Base-by-base conservation (phyloP, 1,284 basidiomycete genomes). In the Naganishia liquefaciens region DNA sequence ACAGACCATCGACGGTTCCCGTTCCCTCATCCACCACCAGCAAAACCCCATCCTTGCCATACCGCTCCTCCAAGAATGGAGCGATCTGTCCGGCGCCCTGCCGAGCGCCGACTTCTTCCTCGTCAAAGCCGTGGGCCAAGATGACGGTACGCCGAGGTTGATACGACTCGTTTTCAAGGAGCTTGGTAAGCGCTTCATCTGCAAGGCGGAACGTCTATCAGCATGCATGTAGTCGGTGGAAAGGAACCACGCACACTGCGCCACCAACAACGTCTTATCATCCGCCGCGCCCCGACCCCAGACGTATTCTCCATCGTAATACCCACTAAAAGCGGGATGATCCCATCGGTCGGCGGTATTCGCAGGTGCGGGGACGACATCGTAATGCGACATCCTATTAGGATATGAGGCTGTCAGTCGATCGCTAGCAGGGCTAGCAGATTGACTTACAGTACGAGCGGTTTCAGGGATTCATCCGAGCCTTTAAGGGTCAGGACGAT, bases 1-100 rank as follows among this genome's bases (percentile, higher is more conserved):
- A 80, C 42, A 74, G 70, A 17, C 73, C 68, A 42, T 73, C 72
- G 13, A 78, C 69, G 28, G 77, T 76, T 17, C 75, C 73, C 69
- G 79, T 79, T 4, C 78, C 78, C 69, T 83, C 82, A 66, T 83
- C 82, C 42, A 83, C 70, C 25, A 82, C 63, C 52, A 82, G 72
- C 0, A 77, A 71, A 60, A 82, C 71, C 13, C 76, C 74, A 64
- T 80, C 68, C 7, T 68, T 33, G 21, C 80, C 81, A 64, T 81
- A 82, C 28, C 76, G 71, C 21, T 71, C 64, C 62, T 76, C 67
- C 37, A 82, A 70, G 11, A 73, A 54, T 13, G 70, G 43, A 5
- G 79, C 70, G 30, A 81, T 69, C 7, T 63, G 44, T 0, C 65
- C 67, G 0, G 81, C 79, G 1, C 80, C 81, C 40, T 79, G 71